phyloP scores from a whole-genome alignment of 1,284 basidiomycete genomes.

The Trametes pubescens region DNA sequence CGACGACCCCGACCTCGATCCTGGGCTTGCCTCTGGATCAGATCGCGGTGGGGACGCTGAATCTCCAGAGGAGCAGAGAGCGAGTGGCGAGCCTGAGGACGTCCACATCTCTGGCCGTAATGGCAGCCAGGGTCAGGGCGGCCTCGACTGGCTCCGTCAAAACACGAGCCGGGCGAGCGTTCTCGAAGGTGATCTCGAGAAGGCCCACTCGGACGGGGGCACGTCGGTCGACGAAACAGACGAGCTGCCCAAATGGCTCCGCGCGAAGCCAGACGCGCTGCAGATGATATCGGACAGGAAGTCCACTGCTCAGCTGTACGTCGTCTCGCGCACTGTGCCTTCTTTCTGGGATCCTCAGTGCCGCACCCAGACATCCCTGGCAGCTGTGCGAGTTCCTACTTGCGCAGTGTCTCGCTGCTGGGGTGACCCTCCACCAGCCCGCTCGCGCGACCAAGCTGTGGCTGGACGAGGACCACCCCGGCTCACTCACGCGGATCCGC shows the following conservation, averaged over 20 bases:
- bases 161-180: slow-evolving; percentile 36
- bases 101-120: slow-evolving; percentile 12
- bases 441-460: slow-evolving; percentile 41
- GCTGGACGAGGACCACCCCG: slow-evolving; percentile 20
- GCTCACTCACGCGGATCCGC: slow-evolving; percentile 28
- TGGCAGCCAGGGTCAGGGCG: slow-evolving; percentile 16
- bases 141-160: slow-evolving; percentile 39
- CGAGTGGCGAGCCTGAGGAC: slow-evolving; percentile 14
- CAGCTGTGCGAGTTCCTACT: slow-evolving; percentile 62
- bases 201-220: slow-evolving; percentile 13
- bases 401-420: slow-evolving; percentile 49
- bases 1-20: neutral
- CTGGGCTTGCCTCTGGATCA: neutral
- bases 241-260: slow-evolving; percentile 41
- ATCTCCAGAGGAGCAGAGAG: neutral
- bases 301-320: slow-evolving; percentile 57
- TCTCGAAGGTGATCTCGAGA: slow-evolving; percentile 14
- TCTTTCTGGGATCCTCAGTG: slow-evolving; percentile 11
- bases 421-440: slow-evolving; percentile 50
- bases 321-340: slow-evolving; percentile 13
- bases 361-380: slow-evolving; percentile 48
- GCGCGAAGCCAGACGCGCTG: slow-evolving; percentile 32
- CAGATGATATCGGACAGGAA: slow-evolving; percentile 45
- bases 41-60: neutral
- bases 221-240: slow-evolving; percentile 20